Evolutionary conservation across 257 asterid genomes (phyloP).

Genomic region (Scutellaria minor): DNA sequence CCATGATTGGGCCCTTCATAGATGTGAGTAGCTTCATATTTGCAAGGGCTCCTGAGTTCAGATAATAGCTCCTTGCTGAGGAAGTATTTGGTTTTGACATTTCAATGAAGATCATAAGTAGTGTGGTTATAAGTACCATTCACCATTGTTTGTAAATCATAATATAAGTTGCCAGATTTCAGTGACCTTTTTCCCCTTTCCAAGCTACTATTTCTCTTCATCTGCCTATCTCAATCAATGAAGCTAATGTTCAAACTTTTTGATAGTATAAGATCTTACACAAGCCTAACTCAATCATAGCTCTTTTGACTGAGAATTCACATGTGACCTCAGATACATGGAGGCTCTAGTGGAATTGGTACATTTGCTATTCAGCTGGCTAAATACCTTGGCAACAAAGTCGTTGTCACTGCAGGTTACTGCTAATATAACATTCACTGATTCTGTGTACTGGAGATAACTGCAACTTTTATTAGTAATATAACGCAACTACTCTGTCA

Average conservation of each 20-base stretch:
- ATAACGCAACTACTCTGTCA: neutral
- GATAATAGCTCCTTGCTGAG: too few species aligned
- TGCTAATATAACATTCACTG: neutral
- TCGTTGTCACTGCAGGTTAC: conserved; percentile 93
- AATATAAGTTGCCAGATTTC: too few species aligned
- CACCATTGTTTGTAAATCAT: too few species aligned
- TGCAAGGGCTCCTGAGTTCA: too few species aligned
- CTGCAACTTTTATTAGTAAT: neutral
- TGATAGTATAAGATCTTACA: neutral
- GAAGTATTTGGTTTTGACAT: neutral
- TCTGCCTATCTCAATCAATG: neutral
- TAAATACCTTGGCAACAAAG: conserved; percentile 70
- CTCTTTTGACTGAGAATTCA: conserved; percentile 5
- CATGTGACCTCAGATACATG: conserved; percentile 72
- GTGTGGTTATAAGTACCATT: neutral
- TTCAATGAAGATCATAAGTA: neutral
- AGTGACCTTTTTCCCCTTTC: too few species aligned
- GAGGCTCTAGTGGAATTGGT: conserved; percentile 99
- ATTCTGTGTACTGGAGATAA: conserved; percentile 16
- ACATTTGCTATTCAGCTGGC: conserved; percentile 97
- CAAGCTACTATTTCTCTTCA: too few species aligned
- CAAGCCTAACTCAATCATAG: neutral
- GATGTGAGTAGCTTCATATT: too few species aligned
- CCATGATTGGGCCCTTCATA: too few species aligned
- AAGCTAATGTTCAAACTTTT: neutral